Percentiles rank a stretch among this genome's conserved stretches.
Evolutionary conservation across 768 basidiomycete species (phyloP).

Genomic region (Tylopilus rubrobrunneus): DNA sequence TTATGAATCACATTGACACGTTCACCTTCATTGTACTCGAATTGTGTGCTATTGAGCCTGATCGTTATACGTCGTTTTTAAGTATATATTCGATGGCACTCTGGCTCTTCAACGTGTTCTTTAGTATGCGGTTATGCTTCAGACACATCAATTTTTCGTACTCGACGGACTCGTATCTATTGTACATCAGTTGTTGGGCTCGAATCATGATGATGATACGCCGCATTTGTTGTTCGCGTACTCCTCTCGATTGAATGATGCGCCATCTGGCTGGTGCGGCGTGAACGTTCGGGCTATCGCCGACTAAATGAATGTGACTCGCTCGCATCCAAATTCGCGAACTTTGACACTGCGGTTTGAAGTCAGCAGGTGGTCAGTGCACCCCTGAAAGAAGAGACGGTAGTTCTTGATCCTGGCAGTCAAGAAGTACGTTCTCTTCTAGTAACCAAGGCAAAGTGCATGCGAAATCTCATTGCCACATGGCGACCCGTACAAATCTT

Average conservation of each 20-base stretch:
- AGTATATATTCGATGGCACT: constrained; percentile 1
- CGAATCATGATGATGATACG: no score
- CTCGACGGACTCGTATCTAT: neutral
- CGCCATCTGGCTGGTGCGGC: no score
- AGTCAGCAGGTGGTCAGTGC: no score
- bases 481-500: neutral
- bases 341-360: no score
- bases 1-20: neutral
- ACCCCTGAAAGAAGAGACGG: neutral
- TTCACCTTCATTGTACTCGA: neutral
- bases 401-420: no score
- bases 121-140: neutral
- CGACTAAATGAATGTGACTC: no score
- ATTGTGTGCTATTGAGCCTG: neutral
- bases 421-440: neutral
- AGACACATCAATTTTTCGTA: neutral
- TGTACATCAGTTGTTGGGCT: neutral
- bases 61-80: neutral
- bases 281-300: no score
- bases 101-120: no score
- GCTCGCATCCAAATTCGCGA: no score
- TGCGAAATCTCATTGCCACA: neutral
- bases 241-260: no score
- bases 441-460: neutral
- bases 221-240: no score